Base-by-base conservation (phyloP, 768 basidiomycete genomes). In the Tremella yokohamensis region DNA sequence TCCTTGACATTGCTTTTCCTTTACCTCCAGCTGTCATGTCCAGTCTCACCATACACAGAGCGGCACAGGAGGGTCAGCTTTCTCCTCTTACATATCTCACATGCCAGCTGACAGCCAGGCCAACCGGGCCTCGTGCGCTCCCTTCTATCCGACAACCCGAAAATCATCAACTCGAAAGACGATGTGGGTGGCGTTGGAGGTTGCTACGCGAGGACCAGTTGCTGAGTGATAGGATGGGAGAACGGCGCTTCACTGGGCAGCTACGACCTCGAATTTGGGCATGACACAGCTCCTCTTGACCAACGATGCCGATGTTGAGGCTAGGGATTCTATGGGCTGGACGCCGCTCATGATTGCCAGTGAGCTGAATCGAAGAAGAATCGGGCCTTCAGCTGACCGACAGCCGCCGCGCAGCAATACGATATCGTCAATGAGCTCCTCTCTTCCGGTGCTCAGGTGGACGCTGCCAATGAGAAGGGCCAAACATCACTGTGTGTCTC, bases 181-280 rank as follows among this genome's bases (percentile, higher is more conserved):
- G 74, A 61, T 0, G 77, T 77, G 37, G 7, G 15, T 16, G 25
- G 40, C 8, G 7, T 1, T 12, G 15, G 12, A 34, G 48, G 15
- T 1, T 1, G 7, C 34, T 8, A 18, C 1, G 9, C 22, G 37
- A n/a, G 2, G 26, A 29, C 37, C 38, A 52, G 16, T 11, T 24
- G 19, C 52, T 57, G 48, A 34, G 15, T 15, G 25, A 15, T 34
- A 78, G 77, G 77, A 78, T 50, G 75, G 74, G 4, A 50, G 77
- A 16, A 77, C 77, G 34, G 69, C 77, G 4, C 62, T 77, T 16
- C 77, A 78, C 53, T 78, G 77, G 77, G 75, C 76, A 6, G 70
- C 72, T 15, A 70, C 74, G 22, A 66, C 66, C 1, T 52, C 62
- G 1, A 66, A 66, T 29, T 55, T 76, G 11, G 60, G 63, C 25